Conservation (phyloP, 2,329 filamentous ascomycete species). For the Xylaria sp. region DNA sequence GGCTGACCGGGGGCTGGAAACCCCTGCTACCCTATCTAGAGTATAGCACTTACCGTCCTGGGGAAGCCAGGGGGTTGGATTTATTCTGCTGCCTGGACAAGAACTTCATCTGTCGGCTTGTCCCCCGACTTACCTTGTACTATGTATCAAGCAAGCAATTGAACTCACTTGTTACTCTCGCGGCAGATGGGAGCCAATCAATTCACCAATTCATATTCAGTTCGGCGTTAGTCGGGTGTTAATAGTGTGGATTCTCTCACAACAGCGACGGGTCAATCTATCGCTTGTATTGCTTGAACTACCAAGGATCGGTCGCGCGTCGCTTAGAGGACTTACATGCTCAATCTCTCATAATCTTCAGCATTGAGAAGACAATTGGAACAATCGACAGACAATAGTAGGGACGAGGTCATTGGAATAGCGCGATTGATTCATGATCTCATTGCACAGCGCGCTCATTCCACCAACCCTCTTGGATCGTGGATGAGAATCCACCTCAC, state of each 20-base stretch:
- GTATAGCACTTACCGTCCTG: not conserved
- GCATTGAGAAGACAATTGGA: not conserved
- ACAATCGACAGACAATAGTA: not conserved
- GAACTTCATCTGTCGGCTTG: not conserved
- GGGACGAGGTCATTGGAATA: not conserved
- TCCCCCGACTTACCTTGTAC: not conserved
- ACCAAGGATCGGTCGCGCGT: not conserved
- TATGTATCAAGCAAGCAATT: not conserved
- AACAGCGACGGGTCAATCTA: not conserved
- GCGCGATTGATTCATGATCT: constrained; percentile 10
- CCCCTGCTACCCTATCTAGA: not conserved
- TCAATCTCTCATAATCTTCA: not conserved
- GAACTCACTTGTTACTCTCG: not conserved
- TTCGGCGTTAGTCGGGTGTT: not conserved
- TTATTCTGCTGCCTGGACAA: constrained; percentile 27
- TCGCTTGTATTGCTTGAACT: not conserved
- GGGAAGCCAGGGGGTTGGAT: constrained; percentile 3
- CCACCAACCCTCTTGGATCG: not conserved
- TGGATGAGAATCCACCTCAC: not conserved
- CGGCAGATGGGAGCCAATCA: not conserved
- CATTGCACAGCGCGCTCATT: constrained; percentile 1
- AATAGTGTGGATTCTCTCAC: not conserved
- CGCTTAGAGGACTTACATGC: not conserved
- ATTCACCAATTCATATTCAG: not conserved
- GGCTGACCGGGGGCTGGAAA: not conserved